These are phyloP conservation scores for Talaromyces stipitatus DNA, from an alignment of 495 filamentous ascomycete genomes.

Conservation along the genomic window DNA sequence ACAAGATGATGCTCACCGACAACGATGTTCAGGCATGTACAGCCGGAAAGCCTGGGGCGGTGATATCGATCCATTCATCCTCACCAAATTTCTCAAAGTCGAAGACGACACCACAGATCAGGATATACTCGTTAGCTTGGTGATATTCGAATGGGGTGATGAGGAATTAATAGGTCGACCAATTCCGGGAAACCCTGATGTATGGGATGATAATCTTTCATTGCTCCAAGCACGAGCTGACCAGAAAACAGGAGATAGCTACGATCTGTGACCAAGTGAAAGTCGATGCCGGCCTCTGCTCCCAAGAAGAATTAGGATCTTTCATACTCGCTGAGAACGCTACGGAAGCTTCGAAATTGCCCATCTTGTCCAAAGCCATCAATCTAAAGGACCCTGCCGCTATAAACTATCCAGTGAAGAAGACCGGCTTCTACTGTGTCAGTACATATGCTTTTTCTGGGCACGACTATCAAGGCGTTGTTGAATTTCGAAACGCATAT, in stretches of 20 bases:
- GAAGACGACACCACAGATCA: conserved; percentile 41
- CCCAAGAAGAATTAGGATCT: conserved; percentile 65
- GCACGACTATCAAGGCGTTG: conserved; percentile 63
- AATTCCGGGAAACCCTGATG: conserved; percentile 24
- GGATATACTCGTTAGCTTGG: conserved; percentile 72
- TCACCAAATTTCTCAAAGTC: conserved; percentile 66
- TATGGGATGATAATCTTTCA: conserved; percentile 11
- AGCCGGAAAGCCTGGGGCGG: conserved; percentile 85
- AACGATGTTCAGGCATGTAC: conserved; percentile 98
- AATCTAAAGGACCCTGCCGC: conserved; percentile 68
- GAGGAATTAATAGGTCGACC: conserved; percentile 62
- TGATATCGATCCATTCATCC: conserved; percentile 78
- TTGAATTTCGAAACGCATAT: conserved; percentile 92
- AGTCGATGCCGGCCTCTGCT: conserved; percentile 63
- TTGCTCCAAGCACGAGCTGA: conserved; percentile 8
- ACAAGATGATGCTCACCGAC: conserved; percentile 65
- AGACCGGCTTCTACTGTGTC: conserved; percentile 96
- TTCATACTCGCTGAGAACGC: conserved; percentile 76
- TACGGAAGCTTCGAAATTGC: conserved; percentile 54
- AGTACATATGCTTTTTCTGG: conserved; percentile 59
- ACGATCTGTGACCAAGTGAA: conserved; percentile 68
- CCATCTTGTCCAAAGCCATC: conserved; percentile 71
- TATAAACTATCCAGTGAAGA: conserved; percentile 72
- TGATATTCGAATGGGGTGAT: conserved; percentile 94
- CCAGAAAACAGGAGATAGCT: conserved; percentile 43